Conservation (phyloP, 768 basidiomycete species). For the Suillus subaureus region DNA sequence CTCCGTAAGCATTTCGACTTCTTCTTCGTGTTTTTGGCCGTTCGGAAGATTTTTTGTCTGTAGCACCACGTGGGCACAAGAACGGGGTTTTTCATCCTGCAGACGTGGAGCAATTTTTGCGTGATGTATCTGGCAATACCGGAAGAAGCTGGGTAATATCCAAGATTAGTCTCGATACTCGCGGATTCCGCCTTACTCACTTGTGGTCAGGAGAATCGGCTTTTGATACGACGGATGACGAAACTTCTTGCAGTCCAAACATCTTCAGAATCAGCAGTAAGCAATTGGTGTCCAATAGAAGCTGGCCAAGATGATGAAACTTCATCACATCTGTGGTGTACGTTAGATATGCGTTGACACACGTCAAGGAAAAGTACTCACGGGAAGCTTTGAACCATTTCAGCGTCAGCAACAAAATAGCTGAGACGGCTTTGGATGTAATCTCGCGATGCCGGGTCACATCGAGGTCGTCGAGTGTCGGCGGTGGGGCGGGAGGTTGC, state of each 20-base stretch:
- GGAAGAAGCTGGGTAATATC: slow-evolving; percentile 78
- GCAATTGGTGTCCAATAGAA: slow-evolving; percentile 94
- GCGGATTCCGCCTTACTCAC: slow-evolving; percentile 42
- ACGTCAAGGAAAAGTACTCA: slow-evolving; percentile 43
- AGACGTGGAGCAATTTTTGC: slow-evolving; percentile 62
- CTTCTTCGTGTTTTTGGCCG: slow-evolving; percentile 78
- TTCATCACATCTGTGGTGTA: slow-evolving; percentile 85
- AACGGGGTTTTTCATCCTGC: slow-evolving; percentile 65
- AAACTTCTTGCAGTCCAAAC: slow-evolving; percentile 95
- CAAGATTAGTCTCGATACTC: background rate
- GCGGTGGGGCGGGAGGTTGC: slow-evolving; percentile 63
- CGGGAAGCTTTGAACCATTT: slow-evolving; percentile 99
- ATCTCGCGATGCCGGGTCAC: slow-evolving; percentile 95
- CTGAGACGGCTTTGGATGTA: slow-evolving; percentile 95
- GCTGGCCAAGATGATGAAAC: slow-evolving; percentile 96
- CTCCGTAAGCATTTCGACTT: slow-evolving; percentile 89
- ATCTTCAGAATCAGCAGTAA: slow-evolving; percentile 92
- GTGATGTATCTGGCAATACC: slow-evolving; percentile 83
- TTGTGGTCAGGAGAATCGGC: slow-evolving; percentile 88
- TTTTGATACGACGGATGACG: slow-evolving; percentile 80
- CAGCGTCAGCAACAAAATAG: slow-evolving; percentile 83
- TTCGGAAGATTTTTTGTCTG: slow-evolving; percentile 65
- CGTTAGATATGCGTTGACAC: slow-evolving; percentile 1
- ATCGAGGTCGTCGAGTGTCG: slow-evolving; percentile 88
- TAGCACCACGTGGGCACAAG: slow-evolving; percentile 59